phyloP scores from a whole-genome alignment of 2,329 filamentous ascomycete genomes.

The Aspergillus sp. region DNA sequence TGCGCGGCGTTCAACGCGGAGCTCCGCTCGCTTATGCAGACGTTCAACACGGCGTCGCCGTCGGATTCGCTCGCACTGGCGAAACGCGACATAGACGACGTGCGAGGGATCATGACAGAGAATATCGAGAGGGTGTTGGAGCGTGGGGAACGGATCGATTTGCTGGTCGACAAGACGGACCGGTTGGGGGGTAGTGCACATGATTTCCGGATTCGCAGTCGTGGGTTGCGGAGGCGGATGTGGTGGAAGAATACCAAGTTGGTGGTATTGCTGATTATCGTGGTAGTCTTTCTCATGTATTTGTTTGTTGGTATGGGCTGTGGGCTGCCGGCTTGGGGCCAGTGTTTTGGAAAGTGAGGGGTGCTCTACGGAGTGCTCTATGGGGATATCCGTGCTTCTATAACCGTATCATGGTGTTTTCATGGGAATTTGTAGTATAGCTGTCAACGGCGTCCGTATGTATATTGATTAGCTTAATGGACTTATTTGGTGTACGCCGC shows the following conservation, averaged over 20 bases:
- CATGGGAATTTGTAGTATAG: too few relatives aligned
- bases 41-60: constrained; percentile 70
- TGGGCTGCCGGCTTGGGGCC: constrained; percentile 52
- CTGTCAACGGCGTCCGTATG: too few relatives aligned
- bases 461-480: background rate
- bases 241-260: constrained; percentile 99
- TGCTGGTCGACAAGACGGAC: constrained; percentile 95
- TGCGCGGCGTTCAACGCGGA: constrained; percentile 77
- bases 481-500: background rate
- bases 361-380: too few relatives aligned
- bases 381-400: background rate
- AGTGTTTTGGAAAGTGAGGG: constrained; percentile 27
- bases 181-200: constrained; percentile 76
- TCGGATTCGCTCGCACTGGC: constrained; percentile 78
- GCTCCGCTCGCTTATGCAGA: constrained; percentile 68
- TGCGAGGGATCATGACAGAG: constrained; percentile 86
- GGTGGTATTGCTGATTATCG: constrained; percentile 73
- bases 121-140: constrained; percentile 88
- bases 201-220: constrained; percentile 81
- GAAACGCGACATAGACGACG: constrained; percentile 83
- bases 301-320: constrained; percentile 65
- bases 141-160: constrained; percentile 83
- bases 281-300: constrained; percentile 59
- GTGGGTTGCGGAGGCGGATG: constrained; percentile 84
- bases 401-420: background rate